Conservation (phyloP, 306 rosid species). For the Pyrus pyrifolia region DNA sequence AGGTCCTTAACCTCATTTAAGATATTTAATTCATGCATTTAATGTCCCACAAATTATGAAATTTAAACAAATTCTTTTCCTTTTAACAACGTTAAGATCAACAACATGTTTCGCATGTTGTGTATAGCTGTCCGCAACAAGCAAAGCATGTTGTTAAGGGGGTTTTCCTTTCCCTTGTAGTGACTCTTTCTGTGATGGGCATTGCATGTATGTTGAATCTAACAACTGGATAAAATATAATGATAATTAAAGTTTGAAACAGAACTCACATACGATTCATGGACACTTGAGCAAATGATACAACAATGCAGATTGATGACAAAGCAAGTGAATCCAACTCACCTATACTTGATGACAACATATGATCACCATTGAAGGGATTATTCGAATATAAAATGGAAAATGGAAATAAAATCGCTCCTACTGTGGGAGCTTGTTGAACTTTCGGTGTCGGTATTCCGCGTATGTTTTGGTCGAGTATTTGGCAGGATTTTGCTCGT, state of each 20-base stretch:
- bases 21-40: too few relatives aligned
- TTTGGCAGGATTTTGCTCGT: constrained; percentile 37
- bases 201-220: background rate
- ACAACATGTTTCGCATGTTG: too few relatives aligned
- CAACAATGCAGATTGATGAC: background rate
- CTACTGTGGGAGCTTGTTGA: constrained; percentile 55
- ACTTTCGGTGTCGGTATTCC: constrained; percentile 52
- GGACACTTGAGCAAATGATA: background rate
- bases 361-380: background rate
- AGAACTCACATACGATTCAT: background rate
- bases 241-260: background rate
- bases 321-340: background rate
- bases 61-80: too few relatives aligned
- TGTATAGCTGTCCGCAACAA: too few relatives aligned
- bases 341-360: background rate
- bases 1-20: too few relatives aligned
- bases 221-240: background rate
- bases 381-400: too few relatives aligned
- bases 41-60: too few relatives aligned
- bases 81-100: too few relatives aligned
- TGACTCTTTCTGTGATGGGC: too few relatives aligned
- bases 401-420: background rate
- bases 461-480: constrained; percentile 56
- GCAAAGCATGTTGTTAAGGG: too few relatives aligned
- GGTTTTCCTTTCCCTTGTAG: too few relatives aligned